Percentiles rank a stretch among this genome's conserved stretches.
Evolutionary conservation across 192 early-diverging fungal genomes (phyloP).

Genomic region (Podila epicladia): DNA sequence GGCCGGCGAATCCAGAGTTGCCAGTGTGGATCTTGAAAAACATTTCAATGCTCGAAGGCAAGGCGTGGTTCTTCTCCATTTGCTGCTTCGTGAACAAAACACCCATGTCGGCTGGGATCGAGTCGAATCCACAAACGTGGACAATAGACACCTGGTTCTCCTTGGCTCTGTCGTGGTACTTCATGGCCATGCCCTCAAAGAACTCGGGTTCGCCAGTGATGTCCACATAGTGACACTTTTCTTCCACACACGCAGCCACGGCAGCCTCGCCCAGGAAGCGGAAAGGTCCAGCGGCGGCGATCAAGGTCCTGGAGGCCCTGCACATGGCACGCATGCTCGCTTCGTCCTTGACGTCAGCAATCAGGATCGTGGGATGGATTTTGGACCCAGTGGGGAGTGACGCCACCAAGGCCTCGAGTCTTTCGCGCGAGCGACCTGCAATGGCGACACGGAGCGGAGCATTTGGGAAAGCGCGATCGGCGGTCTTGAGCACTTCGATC

Average conservation of each 20-base stretch:
- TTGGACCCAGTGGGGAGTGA: slow-evolving; percentile 18
- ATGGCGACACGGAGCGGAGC: slow-evolving; percentile 46
- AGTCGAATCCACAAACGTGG: slow-evolving; percentile 60
- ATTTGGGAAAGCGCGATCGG: slow-evolving; percentile 11
- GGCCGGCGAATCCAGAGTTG: slow-evolving; percentile 56
- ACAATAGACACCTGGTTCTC: slow-evolving; percentile 63
- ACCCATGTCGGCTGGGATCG: slow-evolving; percentile 75
- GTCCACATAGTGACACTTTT: slow-evolving; percentile 66
- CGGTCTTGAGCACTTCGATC: slow-evolving; percentile 51
- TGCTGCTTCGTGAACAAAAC: slow-evolving; percentile 65
- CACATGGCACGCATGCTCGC: slow-evolving; percentile 48
- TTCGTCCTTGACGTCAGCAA: slow-evolving; percentile 57
- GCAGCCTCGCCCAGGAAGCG: slow-evolving; percentile 72
- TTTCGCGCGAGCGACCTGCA: slow-evolving; percentile 51
- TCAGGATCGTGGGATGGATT: slow-evolving; percentile 49
- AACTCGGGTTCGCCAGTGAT: slow-evolving; percentile 74
- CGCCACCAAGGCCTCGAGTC: slow-evolving; percentile 44
- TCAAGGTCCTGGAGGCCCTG: slow-evolving; percentile 26
- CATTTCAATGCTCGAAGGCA: slow-evolving; percentile 68
- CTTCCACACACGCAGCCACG: slow-evolving; percentile 65
- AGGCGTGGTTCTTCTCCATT: slow-evolving; percentile 45
- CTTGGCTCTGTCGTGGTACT: slow-evolving; percentile 61
- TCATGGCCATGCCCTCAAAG: slow-evolving; percentile 67
- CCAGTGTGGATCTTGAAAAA: slow-evolving; percentile 63
- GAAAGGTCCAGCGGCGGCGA: slow-evolving; percentile 66